Base-by-base conservation (phyloP, 1,139 yeast genomes). In the Yamadazyma jaroonii region DNA sequence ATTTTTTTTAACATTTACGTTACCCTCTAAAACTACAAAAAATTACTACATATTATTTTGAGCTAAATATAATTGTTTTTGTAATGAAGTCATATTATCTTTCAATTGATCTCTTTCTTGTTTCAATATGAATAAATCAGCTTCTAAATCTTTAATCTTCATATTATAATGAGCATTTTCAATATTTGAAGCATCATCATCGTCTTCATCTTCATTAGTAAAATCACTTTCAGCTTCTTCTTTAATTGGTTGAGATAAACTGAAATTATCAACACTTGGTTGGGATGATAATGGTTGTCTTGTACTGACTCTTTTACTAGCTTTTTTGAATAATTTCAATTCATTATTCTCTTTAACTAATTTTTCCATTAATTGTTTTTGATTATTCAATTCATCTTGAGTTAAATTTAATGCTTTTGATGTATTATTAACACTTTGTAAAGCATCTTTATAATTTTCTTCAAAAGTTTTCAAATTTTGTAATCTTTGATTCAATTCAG, bases 21-120 rank as follows among this genome's bases (percentile, higher is more conserved):
- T 13, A 22, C 4, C 12, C 13, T 22, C 25, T 7, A 22, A n/a
- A 14, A 20, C 17, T 12, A 25, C 26, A n/a, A n/a, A n/a, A n/a
- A n/a, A n/a, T n/a, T n/a, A 7, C 14, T 23, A 31, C 6, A 15
- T 5, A 24, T 23, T 32, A 23, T 27, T 31, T 24, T 37, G 36
- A 25, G 40, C 33, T 27, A 37, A 37, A 44, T 69, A 71, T 43
- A 79, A 61, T 51, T 77, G 77, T 57, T 81, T 82, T 57, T 81
- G 82, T 54, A 82, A 63, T 1, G 67, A 51, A 23, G 79, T 59
- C n/a, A 81, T 76, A 43, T 72, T 79, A 25, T 81, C 82, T 52
- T 84, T 83, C 57, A 86, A 66, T 50, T 81, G 85, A 54, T 88
- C 94, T 48, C 95, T 76, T 61, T 88, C 96, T 60, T 87, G 92